These are phyloP conservation scores for Curvularia spicifera DNA, from an alignment of 2,329 filamentous ascomycete species.

Conservation along the genomic window DNA sequence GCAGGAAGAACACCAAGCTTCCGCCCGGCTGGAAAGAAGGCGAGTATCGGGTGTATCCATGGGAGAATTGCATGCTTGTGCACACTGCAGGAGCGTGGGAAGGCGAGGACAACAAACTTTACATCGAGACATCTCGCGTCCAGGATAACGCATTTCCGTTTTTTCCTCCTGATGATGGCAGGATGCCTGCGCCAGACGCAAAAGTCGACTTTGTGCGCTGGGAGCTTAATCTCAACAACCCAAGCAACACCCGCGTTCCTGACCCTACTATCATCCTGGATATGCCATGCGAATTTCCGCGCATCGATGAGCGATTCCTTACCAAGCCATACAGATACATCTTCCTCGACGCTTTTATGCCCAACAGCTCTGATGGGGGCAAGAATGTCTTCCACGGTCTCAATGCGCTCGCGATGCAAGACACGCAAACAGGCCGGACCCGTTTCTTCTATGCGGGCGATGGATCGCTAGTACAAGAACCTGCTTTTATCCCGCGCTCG, in stretches of 20 bases:
- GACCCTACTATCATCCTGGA: constrained; percentile 45
- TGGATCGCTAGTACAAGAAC: constrained; percentile 56
- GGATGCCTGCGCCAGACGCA: constrained; percentile 35
- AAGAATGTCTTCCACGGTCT: constrained; percentile 11
- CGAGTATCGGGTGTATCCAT: constrained; percentile 18
- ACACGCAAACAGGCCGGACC: constrained; percentile 25
- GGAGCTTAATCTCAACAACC: constrained; percentile 40
- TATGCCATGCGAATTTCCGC: constrained; percentile 48
- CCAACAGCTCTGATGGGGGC: background rate
- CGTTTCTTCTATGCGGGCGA: constrained; percentile 38
- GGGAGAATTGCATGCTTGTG: constrained; percentile 40
- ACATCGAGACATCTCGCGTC: constrained; percentile 39
- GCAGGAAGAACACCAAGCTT: constrained; percentile 12
- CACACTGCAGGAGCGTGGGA: constrained; percentile 51
- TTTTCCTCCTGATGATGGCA: constrained; percentile 42
- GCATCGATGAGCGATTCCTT: constrained; percentile 52
- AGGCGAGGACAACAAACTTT: constrained; percentile 33
- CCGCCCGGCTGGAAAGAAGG: constrained; percentile 15
- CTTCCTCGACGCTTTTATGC: constrained; percentile 1
- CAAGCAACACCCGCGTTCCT: constrained; percentile 18
- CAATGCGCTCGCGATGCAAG: constrained; percentile 18
- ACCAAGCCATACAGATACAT: constrained; percentile 16
- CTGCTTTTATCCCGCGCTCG: constrained; percentile 56
- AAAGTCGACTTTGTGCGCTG: constrained; percentile 50
- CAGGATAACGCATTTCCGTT: constrained; percentile 47